A percentile compares a stretch with the other conserved stretches of the same genome.
Conservation (phyloP, 1,284 basidiomycete species). For the Inonotus hispidus region DNA sequence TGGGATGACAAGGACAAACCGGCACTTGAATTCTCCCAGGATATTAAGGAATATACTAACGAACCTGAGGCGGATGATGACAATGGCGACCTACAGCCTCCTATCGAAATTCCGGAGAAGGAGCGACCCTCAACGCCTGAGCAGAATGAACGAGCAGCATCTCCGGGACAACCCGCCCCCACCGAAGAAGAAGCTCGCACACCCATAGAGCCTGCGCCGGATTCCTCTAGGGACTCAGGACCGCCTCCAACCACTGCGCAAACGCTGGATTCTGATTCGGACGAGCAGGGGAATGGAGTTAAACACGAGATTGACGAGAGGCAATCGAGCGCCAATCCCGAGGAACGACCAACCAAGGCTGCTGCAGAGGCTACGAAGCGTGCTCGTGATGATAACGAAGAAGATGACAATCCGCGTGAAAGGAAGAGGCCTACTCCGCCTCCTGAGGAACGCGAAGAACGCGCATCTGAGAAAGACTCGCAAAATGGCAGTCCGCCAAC, state of each 20-base stretch:
- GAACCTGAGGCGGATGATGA: background rate
- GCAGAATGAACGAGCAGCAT: background rate
- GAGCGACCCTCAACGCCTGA: background rate
- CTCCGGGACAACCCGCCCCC: background rate
- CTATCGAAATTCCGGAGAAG: conserved; percentile 3
- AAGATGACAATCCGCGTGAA: conserved; percentile 29
- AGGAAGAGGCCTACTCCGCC: conserved; percentile 18
- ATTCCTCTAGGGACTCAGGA: background rate
- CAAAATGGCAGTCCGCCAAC: conserved; percentile 22
- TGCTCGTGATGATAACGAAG: conserved; percentile 29
- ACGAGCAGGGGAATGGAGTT: conserved; percentile 50
- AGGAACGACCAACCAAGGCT: conserved; percentile 17
- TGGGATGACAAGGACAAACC: conserved; percentile 53
- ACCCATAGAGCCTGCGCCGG: background rate
- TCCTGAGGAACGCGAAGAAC: conserved; percentile 20
- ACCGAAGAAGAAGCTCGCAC: background rate
- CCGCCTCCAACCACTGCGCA: background rate
- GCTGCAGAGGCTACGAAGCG: conserved; percentile 28
- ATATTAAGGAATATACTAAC: background rate
- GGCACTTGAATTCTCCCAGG: conserved; percentile 22
- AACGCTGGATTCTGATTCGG: conserved; percentile 28
- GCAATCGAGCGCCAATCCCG: conserved; percentile 29
- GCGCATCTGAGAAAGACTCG: conserved; percentile 16
- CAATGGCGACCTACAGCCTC: conserved; percentile 5
- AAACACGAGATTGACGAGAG: conserved; percentile 57